Conservation (phyloP, 331 rosid species). For the Rhamnella rubrinervis region DNA sequence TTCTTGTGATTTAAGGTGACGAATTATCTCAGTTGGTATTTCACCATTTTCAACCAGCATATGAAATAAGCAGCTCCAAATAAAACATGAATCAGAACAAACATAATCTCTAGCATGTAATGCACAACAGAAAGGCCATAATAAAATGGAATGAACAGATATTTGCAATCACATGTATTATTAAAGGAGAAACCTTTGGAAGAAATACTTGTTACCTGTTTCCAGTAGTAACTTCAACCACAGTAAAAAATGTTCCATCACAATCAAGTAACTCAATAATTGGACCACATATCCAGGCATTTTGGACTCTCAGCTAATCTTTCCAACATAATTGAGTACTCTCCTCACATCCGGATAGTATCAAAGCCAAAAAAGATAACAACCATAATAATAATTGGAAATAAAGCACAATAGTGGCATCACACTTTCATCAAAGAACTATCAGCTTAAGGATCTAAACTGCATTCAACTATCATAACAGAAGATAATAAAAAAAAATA, state of each 20-base stretch:
- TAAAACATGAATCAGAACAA: slow-evolving; percentile 15
- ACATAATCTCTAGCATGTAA: not conserved
- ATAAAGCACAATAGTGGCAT: no score
- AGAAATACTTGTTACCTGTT: slow-evolving; percentile 54
- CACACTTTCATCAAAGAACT: no score
- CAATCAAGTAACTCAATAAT: slow-evolving; percentile 91
- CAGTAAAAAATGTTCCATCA: slow-evolving; percentile 87
- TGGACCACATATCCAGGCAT: slow-evolving; percentile 87
- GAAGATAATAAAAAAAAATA: no score
- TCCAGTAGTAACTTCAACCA: slow-evolving; percentile 98
- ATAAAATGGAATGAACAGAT: not conserved
- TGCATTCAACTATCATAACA: not conserved
- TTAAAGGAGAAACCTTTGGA: no score
- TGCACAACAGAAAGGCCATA: not conserved
- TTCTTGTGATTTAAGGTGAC: slow-evolving; percentile 77
- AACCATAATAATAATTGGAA: slow-evolving; percentile 1
- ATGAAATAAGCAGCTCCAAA: slow-evolving; percentile 81
- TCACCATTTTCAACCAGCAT: slow-evolving; percentile 95
- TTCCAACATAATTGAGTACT: slow-evolving; percentile 86
- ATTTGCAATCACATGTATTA: no score
- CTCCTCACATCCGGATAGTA: slow-evolving; percentile 86
- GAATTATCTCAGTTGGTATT: slow-evolving; percentile 86
- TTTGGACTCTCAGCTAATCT: slow-evolving; percentile 61
- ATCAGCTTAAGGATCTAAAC: no score
- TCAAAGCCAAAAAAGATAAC: slow-evolving; percentile 7